Percentiles rank a stretch among this genome's conserved stretches.
These are phyloP conservation scores for Stachybotrys chartarum DNA, from an alignment of 2,329 filamentous ascomycete species.

Conservation along the genomic window DNA sequence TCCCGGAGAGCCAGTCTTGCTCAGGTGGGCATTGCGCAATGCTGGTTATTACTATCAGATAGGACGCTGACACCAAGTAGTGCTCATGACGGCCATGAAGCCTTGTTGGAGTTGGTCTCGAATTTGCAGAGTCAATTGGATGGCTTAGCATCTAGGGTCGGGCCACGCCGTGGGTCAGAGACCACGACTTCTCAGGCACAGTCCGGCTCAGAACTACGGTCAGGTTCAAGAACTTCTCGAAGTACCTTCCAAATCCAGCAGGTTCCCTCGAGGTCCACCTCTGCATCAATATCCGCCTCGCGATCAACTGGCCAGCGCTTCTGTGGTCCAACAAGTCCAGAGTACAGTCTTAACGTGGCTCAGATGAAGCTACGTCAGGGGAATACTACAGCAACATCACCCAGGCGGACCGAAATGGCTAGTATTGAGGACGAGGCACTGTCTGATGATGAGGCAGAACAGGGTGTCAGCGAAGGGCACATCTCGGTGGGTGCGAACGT, in stretches of 20 bases:
- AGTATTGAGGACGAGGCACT: slow-evolving; percentile 1
- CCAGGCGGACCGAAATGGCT: not conserved
- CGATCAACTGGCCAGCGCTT: slow-evolving; percentile 8
- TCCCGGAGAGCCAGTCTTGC: not conserved
- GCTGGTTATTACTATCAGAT: too few relatives aligned
- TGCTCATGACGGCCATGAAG: slow-evolving; percentile 3
- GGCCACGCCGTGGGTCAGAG: not conserved
- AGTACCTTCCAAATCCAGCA: not conserved
- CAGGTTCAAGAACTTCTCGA: not conserved
- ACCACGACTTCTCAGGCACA: not conserved
- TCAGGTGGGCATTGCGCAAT: too few relatives aligned
- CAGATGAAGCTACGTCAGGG: slow-evolving; percentile 10
- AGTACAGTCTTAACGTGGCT: slow-evolving; percentile 16
- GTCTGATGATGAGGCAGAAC: slow-evolving; percentile 2
- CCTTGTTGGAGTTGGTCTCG: slow-evolving; percentile 2
- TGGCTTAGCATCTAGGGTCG: slow-evolving; percentile 2
- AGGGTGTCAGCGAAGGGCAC: not conserved
- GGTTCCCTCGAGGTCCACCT: too few relatives aligned
- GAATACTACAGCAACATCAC: not conserved
- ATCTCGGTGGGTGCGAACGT: not conserved
- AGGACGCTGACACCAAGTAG: not conserved
- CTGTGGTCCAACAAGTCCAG: slow-evolving; percentile 17
- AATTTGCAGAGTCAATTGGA: slow-evolving; percentile 4
- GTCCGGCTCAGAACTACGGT: not conserved
- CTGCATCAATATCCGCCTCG: not conserved